These are phyloP conservation scores for Candida maesae DNA, from an alignment of 805 yeast genomes.

Conservation along the genomic window DNA sequence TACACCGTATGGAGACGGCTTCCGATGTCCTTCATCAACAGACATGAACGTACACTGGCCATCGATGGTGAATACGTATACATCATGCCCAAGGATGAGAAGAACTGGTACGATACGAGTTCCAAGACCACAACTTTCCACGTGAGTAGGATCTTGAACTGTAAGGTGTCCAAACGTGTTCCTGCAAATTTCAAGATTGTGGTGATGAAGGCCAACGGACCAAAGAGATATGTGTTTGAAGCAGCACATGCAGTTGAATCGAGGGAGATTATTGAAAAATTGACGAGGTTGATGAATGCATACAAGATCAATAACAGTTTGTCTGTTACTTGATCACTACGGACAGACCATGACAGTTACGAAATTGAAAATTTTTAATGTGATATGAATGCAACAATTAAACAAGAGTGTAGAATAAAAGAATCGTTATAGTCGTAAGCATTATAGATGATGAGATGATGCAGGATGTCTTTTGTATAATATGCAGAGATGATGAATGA, in stretches of 20 bases:
- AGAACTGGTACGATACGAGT: conserved; percentile 59
- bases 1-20: conserved; percentile 89
- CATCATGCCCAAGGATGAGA: conserved; percentile 79
- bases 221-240: conserved; percentile 85
- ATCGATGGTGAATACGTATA: conserved; percentile 94
- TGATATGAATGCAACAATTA: too few relatives aligned
- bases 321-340: conserved; percentile 10
- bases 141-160: conserved; percentile 66
- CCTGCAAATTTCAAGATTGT: conserved; percentile 81
- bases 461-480: not conserved
- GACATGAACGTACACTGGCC: conserved; percentile 79
- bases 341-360: too few relatives aligned
- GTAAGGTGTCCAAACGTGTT: conserved; percentile 73
- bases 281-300: conserved; percentile 53
- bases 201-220: conserved; percentile 60
- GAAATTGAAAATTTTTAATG: too few relatives aligned
- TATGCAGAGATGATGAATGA: not conserved
- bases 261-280: conserved; percentile 69
- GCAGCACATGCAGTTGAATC: conserved; percentile 60
- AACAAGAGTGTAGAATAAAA: not conserved
- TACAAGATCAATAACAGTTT: conserved; percentile 40
- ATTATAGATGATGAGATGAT: not conserved
- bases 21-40: conserved; percentile 73
- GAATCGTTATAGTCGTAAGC: not conserved
- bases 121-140: conserved; percentile 86